Base-by-base conservation (phyloP, 139 green algal genomes). In the Asterochloris sp. region DNA sequence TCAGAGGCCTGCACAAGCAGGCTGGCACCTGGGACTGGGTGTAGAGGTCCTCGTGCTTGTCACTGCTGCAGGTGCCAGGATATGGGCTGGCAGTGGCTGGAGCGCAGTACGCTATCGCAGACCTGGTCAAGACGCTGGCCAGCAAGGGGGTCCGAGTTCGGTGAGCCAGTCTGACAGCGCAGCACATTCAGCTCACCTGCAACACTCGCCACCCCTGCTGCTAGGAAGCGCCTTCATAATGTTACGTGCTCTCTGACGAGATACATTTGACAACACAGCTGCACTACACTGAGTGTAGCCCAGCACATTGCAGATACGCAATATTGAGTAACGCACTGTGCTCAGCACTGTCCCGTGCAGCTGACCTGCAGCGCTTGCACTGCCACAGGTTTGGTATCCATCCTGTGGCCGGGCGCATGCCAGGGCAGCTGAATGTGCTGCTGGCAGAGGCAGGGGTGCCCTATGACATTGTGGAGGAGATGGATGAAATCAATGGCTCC, bases 371-470 rank as follows among this genome's bases (percentile, higher is more conserved):
- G 10, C 23, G 0, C 14, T 47, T 77, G 29, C 13, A 10, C 26
- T 84, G 89, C 12, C 64, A n/a, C 79, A 86, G 89, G 83, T 97
- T 95, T 85, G 94, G 89, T 80, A 94, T 97, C 78, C 94, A 97
- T 83, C 94, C 94, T 9, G 94, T 97, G 61, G 94, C 94, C 0
- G 94, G 94, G 13, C 90, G 94, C 82, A 95, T 98, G 94, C 94
- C 94, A 8, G 94, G 94, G n/a, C 95, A 98, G 89, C 91, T 98
- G 66, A 98, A 98, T 87, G 95, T 98, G 85, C 94, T 98, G 87
- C 90, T 98, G 69, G 95, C 95, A 0, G 95, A 98, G 89, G 95
- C 95, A 16, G 91, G 91, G 11, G 93, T 97, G 82, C 85, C 88
- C 69, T 91, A 92, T 80, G 91, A 95, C 79, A 78, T 92, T 15